Evolutionary conservation across 495 filamentous ascomycete genomes (phyloP), one percentile per base, ranked within the genome.

Genomic region (Lepidopterella palustris): DNA sequence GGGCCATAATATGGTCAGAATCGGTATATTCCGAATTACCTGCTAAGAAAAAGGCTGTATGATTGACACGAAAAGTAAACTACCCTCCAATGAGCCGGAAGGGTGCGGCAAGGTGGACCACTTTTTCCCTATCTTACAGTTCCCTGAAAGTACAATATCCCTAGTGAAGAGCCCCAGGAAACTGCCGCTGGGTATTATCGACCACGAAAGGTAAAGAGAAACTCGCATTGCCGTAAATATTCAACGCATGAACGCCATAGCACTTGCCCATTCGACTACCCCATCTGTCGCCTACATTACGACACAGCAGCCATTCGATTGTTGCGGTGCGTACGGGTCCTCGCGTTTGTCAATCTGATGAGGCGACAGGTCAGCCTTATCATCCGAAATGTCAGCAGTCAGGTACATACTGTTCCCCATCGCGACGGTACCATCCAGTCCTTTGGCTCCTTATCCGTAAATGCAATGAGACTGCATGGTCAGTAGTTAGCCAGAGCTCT

Each of bases 391-490:
- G 21, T 8, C 32, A 64, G 56, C 23, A 29, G 9, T 42, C 15
- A n/a, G 25, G 59, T 39, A 66, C 85, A 73, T 80, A 97, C 91
- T 62, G 83, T 80, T 61, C 95, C 93, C 93, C 95, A 97, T 71
- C 95, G 85, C 51, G 88, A 92, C 53, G 93, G 93, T 63, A 98
- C 93, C 93, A 98, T 98, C 73, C 92, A 97, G 72, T 98, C 93
- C 75, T 90, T 89, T 64, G 93, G 97, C 73, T 76, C 74, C 48
- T 86, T 89, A 71, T 92, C 92, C 75, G 91, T 96, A 75, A 97
- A 97, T 61, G 87, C 86, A 70, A 98, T 97, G 71, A 97, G 86
- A 62, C 93, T 98, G 71, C 61, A 45, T 31, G 31, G 8, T 35
- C 31, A 5, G 13, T 13, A 13, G 58, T 59, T 45, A 65, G 60